Base-by-base conservation (phyloP, 208 protist genomes). In the Wallacemonas collosoma region DNA sequence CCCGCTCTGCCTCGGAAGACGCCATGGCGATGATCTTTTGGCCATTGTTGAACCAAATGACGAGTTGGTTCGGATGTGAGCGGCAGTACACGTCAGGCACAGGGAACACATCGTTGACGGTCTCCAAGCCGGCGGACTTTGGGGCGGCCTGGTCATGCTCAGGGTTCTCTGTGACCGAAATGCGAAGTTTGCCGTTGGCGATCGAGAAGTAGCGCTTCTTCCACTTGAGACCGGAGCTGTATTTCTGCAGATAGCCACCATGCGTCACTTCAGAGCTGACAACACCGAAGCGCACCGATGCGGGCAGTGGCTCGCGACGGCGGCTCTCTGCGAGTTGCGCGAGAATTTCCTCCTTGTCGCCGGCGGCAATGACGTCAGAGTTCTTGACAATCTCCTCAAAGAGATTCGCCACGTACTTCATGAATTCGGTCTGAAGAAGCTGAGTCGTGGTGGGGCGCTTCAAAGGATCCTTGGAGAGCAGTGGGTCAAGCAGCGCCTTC, bases 341-440 rank as follows among this genome's bases (percentile, higher is more conserved):
- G 14, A 95, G 51, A 64, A 95, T 95, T 68, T 90, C 80, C 60
- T 86, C 68, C 50, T 87, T 82, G 64, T 93, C 87, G n/a, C 35
- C 47, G 4, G 82, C 66, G 11, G 77, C 67, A 65, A 95, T 95
- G 11, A 80, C 88, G 43, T 88, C 81, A 7, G 90, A 95, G 72
- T 91, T 90, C 45, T 77, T 85, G 40, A 95, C 90, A 73, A 95
- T 95, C 58, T 95, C 87, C 72, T 93, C 84, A 64, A 95, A 95
- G 56, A 95, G 80, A 73, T 93, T 95, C n/a, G 86, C 87, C 43
- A 95, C 90, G 75, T 95, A 95, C 79, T 95, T 95, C 72, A 95
- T 76, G 56, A 95, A 93, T 61, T 95, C 87, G 2, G 90, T 95
- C 41, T 89, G 74, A 3, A 95, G 78, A 48, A 95, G 69, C 76